phyloP scores from a whole-genome alignment of 1,139 yeast genomes.

The Yamadazyma pseudoaaseri region DNA sequence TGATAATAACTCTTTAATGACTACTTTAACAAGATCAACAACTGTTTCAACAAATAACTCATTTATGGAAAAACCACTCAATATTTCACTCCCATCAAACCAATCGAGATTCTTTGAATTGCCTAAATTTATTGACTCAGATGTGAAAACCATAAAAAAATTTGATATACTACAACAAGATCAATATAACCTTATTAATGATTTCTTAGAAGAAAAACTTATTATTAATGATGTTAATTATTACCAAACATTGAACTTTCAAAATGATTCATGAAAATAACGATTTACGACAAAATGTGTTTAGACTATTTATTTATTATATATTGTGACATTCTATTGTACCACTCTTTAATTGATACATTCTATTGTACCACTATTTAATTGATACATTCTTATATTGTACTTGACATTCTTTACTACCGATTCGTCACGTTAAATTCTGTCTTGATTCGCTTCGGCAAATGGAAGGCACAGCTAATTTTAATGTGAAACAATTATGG shows the following conservation, averaged over 20 bases:
- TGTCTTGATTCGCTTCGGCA: no score
- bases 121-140: slow-evolving; percentile 19
- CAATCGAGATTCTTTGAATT: slow-evolving; percentile 23
- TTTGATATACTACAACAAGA: slow-evolving; percentile 32
- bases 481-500: no score
- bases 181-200: slow-evolving; percentile 41
- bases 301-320: no score
- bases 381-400: no score
- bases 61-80: slow-evolving; percentile 14
- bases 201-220: slow-evolving; percentile 41
- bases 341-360: no score
- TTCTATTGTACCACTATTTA: no score
- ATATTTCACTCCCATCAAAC: slow-evolving; percentile 5
- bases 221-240: slow-evolving; percentile 35
- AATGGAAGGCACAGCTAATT: no score
- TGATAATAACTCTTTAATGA: slow-evolving; percentile 36
- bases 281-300: neutral
- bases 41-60: slow-evolving; percentile 36
- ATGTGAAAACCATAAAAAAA: slow-evolving; percentile 12
- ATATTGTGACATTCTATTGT: no score
- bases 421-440: no score
- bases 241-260: slow-evolving; percentile 21
- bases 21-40: slow-evolving; percentile 44
- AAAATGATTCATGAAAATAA: slow-evolving; percentile 3
- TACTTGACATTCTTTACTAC: no score